Evolutionary conservation across 495 filamentous ascomycete species (phyloP), one percentile per base, ranked within the genome.

Genomic region (Acidomyces sp.): DNA sequence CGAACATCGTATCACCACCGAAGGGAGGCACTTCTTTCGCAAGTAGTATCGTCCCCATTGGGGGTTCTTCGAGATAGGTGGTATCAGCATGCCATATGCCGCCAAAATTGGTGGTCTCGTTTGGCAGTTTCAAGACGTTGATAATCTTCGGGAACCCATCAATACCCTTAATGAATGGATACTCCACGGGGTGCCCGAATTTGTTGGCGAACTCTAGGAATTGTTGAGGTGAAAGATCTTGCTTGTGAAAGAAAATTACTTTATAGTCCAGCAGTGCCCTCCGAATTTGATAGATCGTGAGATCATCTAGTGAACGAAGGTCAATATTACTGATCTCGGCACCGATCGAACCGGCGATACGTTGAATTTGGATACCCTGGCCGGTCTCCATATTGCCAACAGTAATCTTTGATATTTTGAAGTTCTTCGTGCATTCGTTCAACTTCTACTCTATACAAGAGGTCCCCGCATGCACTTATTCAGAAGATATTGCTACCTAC

Each of bases 171-270:
- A 44, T 33, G 6, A 35, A 44, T 10, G 36, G 34, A 17, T 42
- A 48, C n/a, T 22, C 30, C 26, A 28, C 43, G 22, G 39, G 51
- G 46, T 45, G 40, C 34, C 47, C 51, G 48, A 48, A 45, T 43
- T 40, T 43, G 51, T 15, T 6, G 22, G 20, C 23, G 38, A 47
- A 41, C 11, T 34, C 19, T 15, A 47, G 44, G 20, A 41, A 47
- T 21, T 47, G 22, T 10, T 34, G 39, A 2, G 44, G 37, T 10
- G 9, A 5, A 29, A 68, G 59, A 41, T 64, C 49, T 43, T 69
- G 66, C 43, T 66, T 55, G 10, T 55, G 61, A 43, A 65, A 58
- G 29, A 62, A 57, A 17, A 68, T 58, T 23, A 67, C 57, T 29
- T 62, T 62, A 20, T 64, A 55, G 24, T 65, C 59, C 19, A 65